Evolutionary conservation across 208 protist species (phyloP).

Genomic region (Trypanosoma melophagium): DNA sequence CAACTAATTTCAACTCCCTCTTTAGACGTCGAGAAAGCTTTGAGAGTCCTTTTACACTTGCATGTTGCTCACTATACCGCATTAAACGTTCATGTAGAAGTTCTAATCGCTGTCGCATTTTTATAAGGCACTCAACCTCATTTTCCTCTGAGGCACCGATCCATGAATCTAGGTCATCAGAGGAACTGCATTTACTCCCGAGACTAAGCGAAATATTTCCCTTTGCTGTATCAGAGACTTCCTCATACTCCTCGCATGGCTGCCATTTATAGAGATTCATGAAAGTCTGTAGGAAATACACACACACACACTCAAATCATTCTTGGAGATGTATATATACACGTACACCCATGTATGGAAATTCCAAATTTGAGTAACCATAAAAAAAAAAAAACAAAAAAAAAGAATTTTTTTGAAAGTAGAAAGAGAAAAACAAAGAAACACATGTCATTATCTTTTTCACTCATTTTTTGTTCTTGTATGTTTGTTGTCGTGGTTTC

Average conservation of each 20-base stretch:
- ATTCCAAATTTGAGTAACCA: too few relatives aligned
- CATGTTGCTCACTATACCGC: slow-evolving; percentile 5
- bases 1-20: neutral
- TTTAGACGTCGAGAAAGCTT: slow-evolving; percentile 7
- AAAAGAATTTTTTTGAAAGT: neutral
- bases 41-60: neutral
- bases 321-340: neutral
- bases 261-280: slow-evolving; percentile 48
- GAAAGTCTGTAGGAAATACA: neutral
- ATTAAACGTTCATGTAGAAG: slow-evolving; percentile 5
- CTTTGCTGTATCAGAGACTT: neutral
- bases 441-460: too few relatives aligned
- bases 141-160: neutral
- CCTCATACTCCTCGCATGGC: slow-evolving; percentile 27
- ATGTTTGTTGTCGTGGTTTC: neutral
- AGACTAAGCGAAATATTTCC: too few relatives aligned
- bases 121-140: neutral
- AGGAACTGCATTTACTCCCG: neutral
- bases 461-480: too few relatives aligned
- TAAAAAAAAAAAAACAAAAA: too few relatives aligned
- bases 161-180: neutral
- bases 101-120: slow-evolving; percentile 2
- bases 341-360: neutral
- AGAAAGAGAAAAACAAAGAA: neutral
- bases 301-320: neutral